phyloP scores from a whole-genome alignment of 495 filamentous ascomycete species.

The Penicillium atrosanguineum region DNA sequence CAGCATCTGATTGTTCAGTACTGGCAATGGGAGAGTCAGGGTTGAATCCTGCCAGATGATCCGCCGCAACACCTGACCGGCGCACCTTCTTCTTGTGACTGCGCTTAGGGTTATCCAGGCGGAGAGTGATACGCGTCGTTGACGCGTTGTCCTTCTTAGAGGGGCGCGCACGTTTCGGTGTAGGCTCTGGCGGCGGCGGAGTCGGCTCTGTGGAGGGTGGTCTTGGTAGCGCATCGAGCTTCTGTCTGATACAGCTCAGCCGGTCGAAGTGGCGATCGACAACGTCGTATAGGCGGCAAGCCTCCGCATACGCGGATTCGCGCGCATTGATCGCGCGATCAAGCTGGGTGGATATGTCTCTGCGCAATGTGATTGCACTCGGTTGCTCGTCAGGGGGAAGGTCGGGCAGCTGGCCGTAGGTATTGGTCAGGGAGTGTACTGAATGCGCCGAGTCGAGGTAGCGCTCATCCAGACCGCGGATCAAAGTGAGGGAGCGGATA shows the following conservation, averaged over 20 bases:
- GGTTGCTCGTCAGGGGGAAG: slow-evolving; percentile 53
- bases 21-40: slow-evolving; percentile 46
- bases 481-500: slow-evolving; percentile 82
- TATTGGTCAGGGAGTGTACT: slow-evolving; percentile 70
- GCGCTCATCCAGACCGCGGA: slow-evolving; percentile 74
- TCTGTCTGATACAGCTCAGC: slow-evolving; percentile 71
- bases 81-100: slow-evolving; percentile 38
- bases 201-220: slow-evolving; percentile 69
- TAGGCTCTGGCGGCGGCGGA: slow-evolving; percentile 44
- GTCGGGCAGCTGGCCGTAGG: slow-evolving; percentile 69
- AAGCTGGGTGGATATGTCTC: slow-evolving; percentile 70
- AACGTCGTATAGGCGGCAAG: slow-evolving; percentile 72
- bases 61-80: slow-evolving; percentile 34
- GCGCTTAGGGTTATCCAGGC: slow-evolving; percentile 48
- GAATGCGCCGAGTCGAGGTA: slow-evolving; percentile 62
- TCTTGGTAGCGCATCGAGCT: slow-evolving; percentile 74
- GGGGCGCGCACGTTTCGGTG: slow-evolving; percentile 51
- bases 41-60: slow-evolving; percentile 35
- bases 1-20: slow-evolving; percentile 46
- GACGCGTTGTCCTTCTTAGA: slow-evolving; percentile 40
- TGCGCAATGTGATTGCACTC: slow-evolving; percentile 61
- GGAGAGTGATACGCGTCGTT: slow-evolving; percentile 60
- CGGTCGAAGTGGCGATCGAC: slow-evolving; percentile 77
- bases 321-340: slow-evolving; percentile 72
- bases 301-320: slow-evolving; percentile 77